Percentiles rank a stretch among this genome's conserved stretches.
phyloP scores from a whole-genome alignment of 1,284 basidiomycete species.

The Ceratobasidium theobromae region DNA sequence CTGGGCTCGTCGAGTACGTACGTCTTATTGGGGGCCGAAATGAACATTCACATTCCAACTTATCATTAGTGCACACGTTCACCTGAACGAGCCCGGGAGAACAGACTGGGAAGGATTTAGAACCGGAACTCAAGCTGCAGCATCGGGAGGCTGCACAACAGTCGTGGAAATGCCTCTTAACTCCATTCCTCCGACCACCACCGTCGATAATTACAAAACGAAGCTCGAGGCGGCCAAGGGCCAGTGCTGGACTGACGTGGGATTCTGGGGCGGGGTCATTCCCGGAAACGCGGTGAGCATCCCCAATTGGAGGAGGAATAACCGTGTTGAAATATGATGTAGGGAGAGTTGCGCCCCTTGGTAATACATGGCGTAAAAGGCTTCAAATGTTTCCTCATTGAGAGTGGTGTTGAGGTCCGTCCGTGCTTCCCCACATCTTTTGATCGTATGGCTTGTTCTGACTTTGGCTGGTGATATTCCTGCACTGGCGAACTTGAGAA shows the following conservation, averaged over 20 bases:
- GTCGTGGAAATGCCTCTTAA: conserved; percentile 91
- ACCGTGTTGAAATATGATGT: conserved; percentile 7
- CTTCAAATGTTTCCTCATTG: conserved; percentile 94
- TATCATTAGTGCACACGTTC: conserved; percentile 76
- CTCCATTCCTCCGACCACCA: conserved; percentile 92
- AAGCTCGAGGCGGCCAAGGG: conserved; percentile 71
- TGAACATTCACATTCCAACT: not conserved
- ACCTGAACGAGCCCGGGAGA: conserved; percentile 89
- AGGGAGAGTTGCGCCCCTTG: conserved; percentile 68
- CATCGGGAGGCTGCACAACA: conserved; percentile 87
- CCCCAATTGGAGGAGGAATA: not conserved
- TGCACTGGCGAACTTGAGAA: conserved; percentile 45
- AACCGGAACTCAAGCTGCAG: conserved; percentile 85
- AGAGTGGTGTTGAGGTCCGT: conserved; percentile 85
- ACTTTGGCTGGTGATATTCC: not conserved
- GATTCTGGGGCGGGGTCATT: conserved; percentile 93
- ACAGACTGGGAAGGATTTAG: conserved; percentile 93
- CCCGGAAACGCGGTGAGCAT: conserved; percentile 75
- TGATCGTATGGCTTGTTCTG: conserved; percentile 1
- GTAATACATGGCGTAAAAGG: conserved; percentile 81
- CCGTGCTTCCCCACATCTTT: not conserved
- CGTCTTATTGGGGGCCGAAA: not conserved
- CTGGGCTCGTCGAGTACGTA: conserved; percentile 84
- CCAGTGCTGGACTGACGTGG: conserved; percentile 82
- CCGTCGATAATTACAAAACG: conserved; percentile 65